These are phyloP conservation scores for Strobilomyces dryophilus DNA, from an alignment of 768 basidiomycete genomes.

Conservation along the genomic window DNA sequence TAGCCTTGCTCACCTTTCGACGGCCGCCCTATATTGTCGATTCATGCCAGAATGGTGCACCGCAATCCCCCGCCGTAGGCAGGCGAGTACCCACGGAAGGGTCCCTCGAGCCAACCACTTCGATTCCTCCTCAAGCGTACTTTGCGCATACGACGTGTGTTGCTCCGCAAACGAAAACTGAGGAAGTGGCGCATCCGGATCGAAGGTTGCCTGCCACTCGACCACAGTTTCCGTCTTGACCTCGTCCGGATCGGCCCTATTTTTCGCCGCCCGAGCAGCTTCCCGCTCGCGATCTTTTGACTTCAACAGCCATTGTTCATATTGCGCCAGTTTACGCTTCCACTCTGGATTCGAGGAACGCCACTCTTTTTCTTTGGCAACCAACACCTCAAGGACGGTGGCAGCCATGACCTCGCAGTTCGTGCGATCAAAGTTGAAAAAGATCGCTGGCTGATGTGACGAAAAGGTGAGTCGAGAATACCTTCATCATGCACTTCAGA, in stretches of 20 bases:
- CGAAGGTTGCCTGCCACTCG: constrained; percentile 51
- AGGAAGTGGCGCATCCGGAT: constrained; percentile 52
- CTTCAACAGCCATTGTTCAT: constrained; percentile 44
- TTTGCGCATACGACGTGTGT: constrained; percentile 39
- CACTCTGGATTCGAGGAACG: constrained; percentile 42
- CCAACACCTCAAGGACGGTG: constrained; percentile 34
- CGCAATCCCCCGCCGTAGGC: constrained; percentile 57
- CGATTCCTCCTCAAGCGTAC: constrained; percentile 49
- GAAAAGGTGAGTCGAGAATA: background rate
- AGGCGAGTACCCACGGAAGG: constrained; percentile 42
- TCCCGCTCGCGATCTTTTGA: constrained; percentile 47
- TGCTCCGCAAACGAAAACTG: constrained; percentile 58
- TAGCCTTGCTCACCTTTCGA: constrained; percentile 47
- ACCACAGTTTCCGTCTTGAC: constrained; percentile 15
- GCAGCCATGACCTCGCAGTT: constrained; percentile 54
- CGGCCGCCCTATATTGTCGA: constrained; percentile 50
- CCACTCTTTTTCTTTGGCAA: constrained; percentile 48
- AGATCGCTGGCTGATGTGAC: constrained; percentile 50
- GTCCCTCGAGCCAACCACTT: constrained; percentile 31
- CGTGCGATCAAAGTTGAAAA: constrained; percentile 63
- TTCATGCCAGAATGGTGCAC: constrained; percentile 73
- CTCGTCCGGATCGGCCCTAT: constrained; percentile 31
- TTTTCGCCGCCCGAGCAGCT: constrained; percentile 38
- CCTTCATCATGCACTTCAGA: background rate
- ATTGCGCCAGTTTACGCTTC: constrained; percentile 47